Conservation (phyloP, 352 stramenopile genomes). For the Phytopythium vexans region DNA sequence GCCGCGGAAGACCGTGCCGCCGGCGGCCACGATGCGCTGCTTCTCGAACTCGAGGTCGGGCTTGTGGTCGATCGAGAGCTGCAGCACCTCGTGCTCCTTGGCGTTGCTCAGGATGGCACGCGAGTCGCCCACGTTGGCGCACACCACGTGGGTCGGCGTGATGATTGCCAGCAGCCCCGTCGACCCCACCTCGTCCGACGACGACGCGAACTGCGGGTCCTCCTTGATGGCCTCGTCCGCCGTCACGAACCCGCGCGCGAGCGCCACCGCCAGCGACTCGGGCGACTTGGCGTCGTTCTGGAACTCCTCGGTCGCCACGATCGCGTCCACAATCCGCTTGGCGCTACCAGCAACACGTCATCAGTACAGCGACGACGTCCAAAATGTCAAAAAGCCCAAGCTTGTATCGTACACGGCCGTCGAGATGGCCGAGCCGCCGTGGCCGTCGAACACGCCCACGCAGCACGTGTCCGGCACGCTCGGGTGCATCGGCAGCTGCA, state of each 20-base stretch:
- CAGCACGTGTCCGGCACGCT: constrained; percentile 52
- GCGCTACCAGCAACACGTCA: constrained; percentile 30
- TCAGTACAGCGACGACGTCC: constrained; percentile 2
- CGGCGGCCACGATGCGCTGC: constrained; percentile 79
- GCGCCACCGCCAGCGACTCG: constrained; percentile 65
- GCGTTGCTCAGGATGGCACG: constrained; percentile 80
- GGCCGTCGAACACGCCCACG: constrained; percentile 83
- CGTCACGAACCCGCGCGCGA: constrained; percentile 73
- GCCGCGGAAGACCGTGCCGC: constrained; percentile 80
- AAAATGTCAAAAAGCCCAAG: constrained; percentile 3
- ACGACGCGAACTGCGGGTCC: constrained; percentile 55
- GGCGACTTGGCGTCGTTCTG: constrained; percentile 64
- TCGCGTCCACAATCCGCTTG: constrained; percentile 58
- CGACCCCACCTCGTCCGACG: constrained; percentile 79
- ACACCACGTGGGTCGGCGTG: constrained; percentile 78
- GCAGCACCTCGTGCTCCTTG: constrained; percentile 63
- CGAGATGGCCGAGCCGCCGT: constrained; percentile 69
- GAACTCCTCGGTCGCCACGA: constrained; percentile 73
- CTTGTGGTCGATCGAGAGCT: constrained; percentile 87
- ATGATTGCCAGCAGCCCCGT: constrained; percentile 81
- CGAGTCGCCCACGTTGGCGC: constrained; percentile 83
- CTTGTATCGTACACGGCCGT: constrained; percentile 70
- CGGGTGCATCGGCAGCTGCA: constrained; percentile 60
- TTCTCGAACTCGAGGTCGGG: constrained; percentile 84
- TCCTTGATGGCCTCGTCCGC: constrained; percentile 72